Evolutionary conservation across 352 stramenopile species (phyloP).

Genomic region (Globisporangium iwayamae): DNA sequence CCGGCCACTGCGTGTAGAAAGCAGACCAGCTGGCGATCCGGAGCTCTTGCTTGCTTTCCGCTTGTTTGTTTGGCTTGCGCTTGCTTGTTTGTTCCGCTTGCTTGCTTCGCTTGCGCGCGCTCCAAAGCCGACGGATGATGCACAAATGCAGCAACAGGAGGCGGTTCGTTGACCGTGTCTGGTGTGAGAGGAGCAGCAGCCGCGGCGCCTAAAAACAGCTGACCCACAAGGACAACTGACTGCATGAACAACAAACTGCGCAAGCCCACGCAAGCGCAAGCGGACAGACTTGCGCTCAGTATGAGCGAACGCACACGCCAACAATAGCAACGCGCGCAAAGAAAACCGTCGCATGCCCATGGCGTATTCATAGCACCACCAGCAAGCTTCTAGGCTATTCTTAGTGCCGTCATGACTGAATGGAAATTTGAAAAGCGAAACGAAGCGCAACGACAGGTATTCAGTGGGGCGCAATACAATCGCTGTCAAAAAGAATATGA

Average conservation of each 20-base stretch:
- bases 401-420: background rate
- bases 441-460: background rate
- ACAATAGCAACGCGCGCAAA: background rate
- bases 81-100: background rate
- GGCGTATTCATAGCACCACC: background rate
- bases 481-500: too few relatives aligned
- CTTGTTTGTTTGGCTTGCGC: conserved; percentile 4
- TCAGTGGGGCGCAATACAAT: background rate
- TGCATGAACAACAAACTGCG: background rate
- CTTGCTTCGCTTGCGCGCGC: background rate
- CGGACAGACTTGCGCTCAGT: conserved; percentile 1
- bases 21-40: conserved; percentile 4
- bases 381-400: background rate
- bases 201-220: conserved; percentile 12
- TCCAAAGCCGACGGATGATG: conserved; percentile 1
- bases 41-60: background rate
- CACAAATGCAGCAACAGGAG: conserved; percentile 8
- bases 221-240: background rate
- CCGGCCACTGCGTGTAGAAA: conserved; percentile 4
- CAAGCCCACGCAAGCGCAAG: background rate
- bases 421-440: background rate
- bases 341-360: background rate
- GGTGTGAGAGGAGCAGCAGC: conserved; percentile 2
- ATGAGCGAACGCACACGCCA: background rate
- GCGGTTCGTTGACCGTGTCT: conserved; percentile 12